phyloP scores from a whole-genome alignment of 352 stramenopile species.

The Phytopythium delawarense region DNA sequence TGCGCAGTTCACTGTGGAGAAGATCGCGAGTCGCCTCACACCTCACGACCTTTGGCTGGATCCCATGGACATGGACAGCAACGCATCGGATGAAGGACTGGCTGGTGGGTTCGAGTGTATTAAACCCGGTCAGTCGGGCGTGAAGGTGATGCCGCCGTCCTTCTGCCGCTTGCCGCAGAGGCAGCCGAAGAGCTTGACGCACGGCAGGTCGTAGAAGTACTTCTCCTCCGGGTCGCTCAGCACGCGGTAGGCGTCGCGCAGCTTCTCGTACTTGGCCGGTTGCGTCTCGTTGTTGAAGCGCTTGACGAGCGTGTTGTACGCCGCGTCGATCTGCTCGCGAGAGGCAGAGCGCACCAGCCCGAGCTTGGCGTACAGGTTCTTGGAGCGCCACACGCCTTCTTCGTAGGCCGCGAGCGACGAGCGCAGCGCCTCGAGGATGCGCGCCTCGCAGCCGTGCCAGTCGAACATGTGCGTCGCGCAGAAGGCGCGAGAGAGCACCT shows the following conservation, averaged over 20 bases:
- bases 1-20: neutral
- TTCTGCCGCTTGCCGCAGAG: constrained; percentile 79
- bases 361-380: constrained; percentile 79
- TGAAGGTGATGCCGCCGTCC: constrained; percentile 76
- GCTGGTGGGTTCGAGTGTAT: neutral
- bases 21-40: neutral
- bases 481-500: constrained; percentile 56
- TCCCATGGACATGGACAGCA: too few species aligned
- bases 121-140: constrained; percentile 32
- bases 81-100: too few species aligned
- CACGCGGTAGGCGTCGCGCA: constrained; percentile 69
- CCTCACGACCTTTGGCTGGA: neutral
- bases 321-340: constrained; percentile 69
- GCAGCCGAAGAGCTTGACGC: constrained; percentile 75
- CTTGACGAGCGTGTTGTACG: constrained; percentile 80
- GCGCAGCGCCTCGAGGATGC: constrained; percentile 60
- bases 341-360: constrained; percentile 66
- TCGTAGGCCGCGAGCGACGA: constrained; percentile 67
- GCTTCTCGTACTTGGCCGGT: constrained; percentile 80
- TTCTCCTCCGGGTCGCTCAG: constrained; percentile 80
- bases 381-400: constrained; percentile 69
- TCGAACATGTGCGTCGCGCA: constrained; percentile 73
- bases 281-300: constrained; percentile 85
- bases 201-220: constrained; percentile 83
- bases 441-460: constrained; percentile 44